phyloP scores from a whole-genome alignment of 306 rosid genomes.

The Acacia melanoxylon region DNA sequence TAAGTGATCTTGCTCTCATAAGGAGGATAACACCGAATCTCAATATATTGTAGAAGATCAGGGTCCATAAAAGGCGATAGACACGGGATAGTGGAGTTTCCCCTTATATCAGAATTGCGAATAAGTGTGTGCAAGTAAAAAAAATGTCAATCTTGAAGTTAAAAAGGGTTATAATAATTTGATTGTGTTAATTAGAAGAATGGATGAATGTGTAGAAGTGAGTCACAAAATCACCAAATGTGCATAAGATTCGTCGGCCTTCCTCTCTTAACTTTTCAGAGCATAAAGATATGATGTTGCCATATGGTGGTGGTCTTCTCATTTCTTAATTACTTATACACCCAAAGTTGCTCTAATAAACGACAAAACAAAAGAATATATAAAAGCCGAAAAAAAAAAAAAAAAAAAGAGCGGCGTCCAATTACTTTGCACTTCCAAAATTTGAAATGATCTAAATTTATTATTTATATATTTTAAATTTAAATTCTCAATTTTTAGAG shows the following conservation, averaged over 20 bases:
- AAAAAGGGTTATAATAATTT: not conserved
- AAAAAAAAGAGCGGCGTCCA: not conserved
- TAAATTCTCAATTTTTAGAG: not conserved
- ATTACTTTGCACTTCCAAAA: not conserved
- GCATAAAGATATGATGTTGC: not conserved
- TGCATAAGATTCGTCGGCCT: not conserved
- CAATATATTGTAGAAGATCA: no score
- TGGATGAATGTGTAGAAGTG: not conserved
- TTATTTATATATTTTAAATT: not conserved
- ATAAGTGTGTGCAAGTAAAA: no score
- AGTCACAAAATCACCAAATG: not conserved
- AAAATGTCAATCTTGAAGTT: no score
- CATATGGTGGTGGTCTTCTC: not conserved
- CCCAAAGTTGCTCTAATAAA: not conserved
- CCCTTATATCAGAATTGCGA: no score
- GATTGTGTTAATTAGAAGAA: not conserved
- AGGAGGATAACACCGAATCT: no score
- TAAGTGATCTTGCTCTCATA: no score
- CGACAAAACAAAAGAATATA: not conserved
- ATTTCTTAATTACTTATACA: not conserved
- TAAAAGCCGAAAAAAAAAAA: not conserved
- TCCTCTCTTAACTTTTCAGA: not conserved
- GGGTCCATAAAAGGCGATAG: no score
- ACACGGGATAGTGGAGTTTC: no score
- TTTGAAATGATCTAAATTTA: not conserved